phyloP scores from a whole-genome alignment of 148 eudicot species.

The Nepenthes mirabilis region DNA sequence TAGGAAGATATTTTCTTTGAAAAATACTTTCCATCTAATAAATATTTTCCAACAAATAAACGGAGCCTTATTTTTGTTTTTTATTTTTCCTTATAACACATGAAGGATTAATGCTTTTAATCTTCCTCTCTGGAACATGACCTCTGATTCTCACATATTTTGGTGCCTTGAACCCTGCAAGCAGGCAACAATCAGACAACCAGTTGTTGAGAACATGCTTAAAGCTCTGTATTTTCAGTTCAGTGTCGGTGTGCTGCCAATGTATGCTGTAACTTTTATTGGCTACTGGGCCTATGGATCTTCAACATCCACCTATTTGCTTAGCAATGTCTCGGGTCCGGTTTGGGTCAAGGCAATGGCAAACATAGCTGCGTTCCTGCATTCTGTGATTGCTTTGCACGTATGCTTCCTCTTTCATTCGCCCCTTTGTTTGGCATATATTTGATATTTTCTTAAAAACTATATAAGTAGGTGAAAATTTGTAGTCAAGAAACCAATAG shows the following conservation, averaged over 20 bases:
- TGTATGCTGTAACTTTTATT: conserved; percentile 64
- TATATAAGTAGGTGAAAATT: too few species aligned
- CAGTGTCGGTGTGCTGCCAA: conserved; percentile 62
- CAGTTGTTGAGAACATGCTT: conserved; percentile 91
- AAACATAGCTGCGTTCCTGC: conserved; percentile 61
- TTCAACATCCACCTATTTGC: conserved; percentile 45
- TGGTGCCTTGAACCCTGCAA: not conserved
- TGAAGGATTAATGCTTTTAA: not conserved
- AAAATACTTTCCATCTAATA: too few species aligned
- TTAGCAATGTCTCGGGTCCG: conserved; percentile 62
- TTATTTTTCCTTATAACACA: too few species aligned
- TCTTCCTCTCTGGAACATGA: not conserved
- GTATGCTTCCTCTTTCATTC: conserved; percentile 19
- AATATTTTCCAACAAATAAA: too few species aligned
- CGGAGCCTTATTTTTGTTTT: too few species aligned
- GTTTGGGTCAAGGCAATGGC: conserved; percentile 70
- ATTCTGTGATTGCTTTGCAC: conserved; percentile 75
- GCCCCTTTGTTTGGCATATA: not conserved
- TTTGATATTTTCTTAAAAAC: too few species aligned
- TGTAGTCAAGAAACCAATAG: too few species aligned
- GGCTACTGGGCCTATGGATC: conserved; percentile 98
- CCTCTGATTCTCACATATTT: not conserved
- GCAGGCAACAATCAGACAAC: conserved; percentile 85
- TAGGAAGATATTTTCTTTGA: too few species aligned
- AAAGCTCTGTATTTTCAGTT: conserved; percentile 93